Conservation (phyloP, 495 filamentous ascomycete species). For the Extremus antarcticus region DNA sequence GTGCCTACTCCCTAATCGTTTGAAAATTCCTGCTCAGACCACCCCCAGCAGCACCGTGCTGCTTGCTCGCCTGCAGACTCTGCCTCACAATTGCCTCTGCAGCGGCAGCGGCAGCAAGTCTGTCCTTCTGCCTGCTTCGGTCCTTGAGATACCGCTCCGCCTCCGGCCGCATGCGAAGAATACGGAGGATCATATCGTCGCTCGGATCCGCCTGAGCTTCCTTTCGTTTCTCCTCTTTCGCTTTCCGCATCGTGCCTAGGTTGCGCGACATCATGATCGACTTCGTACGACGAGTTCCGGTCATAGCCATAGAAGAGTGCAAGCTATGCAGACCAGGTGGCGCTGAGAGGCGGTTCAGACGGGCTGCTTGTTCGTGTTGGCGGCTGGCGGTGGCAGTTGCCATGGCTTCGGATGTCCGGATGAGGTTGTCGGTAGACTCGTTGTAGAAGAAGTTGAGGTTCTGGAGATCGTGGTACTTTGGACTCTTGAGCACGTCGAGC, state of each 20-base stretch:
- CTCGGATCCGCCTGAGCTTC: slow-evolving; percentile 94
- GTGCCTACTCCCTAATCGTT: slow-evolving; percentile 15
- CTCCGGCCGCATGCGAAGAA: slow-evolving; percentile 91
- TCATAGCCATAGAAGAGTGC: slow-evolving; percentile 32
- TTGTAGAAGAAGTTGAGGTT: slow-evolving; percentile 98
- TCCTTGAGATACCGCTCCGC: slow-evolving; percentile 84
- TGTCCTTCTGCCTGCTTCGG: slow-evolving; percentile 83
- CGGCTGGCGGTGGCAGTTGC: slow-evolving; percentile 76
- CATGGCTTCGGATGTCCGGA: slow-evolving; percentile 90
- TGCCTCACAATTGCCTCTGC: slow-evolving; percentile 92
- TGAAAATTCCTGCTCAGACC: slow-evolving; percentile 10
- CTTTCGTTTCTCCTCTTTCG: slow-evolving; percentile 88
- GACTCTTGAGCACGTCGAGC: slow-evolving; percentile 80
- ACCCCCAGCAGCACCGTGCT: not conserved
- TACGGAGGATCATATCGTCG: slow-evolving; percentile 96
- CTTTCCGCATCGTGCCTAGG: slow-evolving; percentile 87
- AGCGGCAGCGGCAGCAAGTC: slow-evolving; percentile 77
- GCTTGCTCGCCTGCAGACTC: slow-evolving; percentile 61
- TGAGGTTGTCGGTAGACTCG: slow-evolving; percentile 80
- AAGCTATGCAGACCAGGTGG: slow-evolving; percentile 63
- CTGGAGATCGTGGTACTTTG: slow-evolving; percentile 96
- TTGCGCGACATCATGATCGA: slow-evolving; percentile 92
- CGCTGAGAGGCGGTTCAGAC: slow-evolving; percentile 52
- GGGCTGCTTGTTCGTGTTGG: slow-evolving; percentile 47
- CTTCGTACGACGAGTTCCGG: slow-evolving; percentile 61